Percentiles rank a stretch among this genome's conserved stretches.
phyloP scores from a whole-genome alignment of 352 stramenopile species.

The Pythium plurisporium region DNA sequence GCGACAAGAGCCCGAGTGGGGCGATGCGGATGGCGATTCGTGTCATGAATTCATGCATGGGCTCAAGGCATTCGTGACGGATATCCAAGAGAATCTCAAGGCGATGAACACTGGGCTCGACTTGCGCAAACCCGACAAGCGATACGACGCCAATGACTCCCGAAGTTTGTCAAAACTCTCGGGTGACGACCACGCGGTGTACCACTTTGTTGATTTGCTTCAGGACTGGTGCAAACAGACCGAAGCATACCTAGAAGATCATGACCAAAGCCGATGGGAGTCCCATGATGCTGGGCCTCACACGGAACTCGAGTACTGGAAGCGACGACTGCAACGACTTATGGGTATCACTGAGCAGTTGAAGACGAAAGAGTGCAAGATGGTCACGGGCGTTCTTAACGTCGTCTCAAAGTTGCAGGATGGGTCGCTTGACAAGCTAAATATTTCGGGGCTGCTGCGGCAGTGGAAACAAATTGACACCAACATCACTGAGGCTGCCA shows the following conservation, averaged over 20 bases:
- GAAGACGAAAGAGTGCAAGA: slow-evolving; percentile 95
- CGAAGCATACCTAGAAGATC: slow-evolving; percentile 68
- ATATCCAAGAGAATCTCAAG: slow-evolving; percentile 93
- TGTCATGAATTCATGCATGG: slow-evolving; percentile 92
- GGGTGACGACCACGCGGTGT: slow-evolving; percentile 58
- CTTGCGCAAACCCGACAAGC: slow-evolving; percentile 81
- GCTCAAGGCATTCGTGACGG: slow-evolving; percentile 93
- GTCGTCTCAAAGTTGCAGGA: slow-evolving; percentile 80
- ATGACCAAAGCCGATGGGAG: slow-evolving; percentile 73
- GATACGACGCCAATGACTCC: slow-evolving; percentile 60
- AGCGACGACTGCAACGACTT: slow-evolving; percentile 94
- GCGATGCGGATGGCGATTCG: slow-evolving; percentile 90
- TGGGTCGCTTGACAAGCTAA: slow-evolving; percentile 86
- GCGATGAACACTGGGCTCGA: slow-evolving; percentile 95
- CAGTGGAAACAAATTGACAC: slow-evolving; percentile 98
- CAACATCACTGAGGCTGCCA: slow-evolving; percentile 96
- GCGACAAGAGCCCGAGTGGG: slow-evolving; percentile 93
- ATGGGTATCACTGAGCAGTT: slow-evolving; percentile 98
- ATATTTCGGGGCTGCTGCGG: slow-evolving; percentile 91
- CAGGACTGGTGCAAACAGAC: slow-evolving; percentile 89
- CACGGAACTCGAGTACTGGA: slow-evolving; percentile 96
- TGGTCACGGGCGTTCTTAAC: slow-evolving; percentile 92
- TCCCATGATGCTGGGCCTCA: slow-evolving; percentile 75
- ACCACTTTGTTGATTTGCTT: slow-evolving; percentile 87
- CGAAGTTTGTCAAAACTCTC: slow-evolving; percentile 28